Evolutionary conservation across 495 filamentous ascomycete species (phyloP).

Genomic region (Hypoxylon fragiforme): DNA sequence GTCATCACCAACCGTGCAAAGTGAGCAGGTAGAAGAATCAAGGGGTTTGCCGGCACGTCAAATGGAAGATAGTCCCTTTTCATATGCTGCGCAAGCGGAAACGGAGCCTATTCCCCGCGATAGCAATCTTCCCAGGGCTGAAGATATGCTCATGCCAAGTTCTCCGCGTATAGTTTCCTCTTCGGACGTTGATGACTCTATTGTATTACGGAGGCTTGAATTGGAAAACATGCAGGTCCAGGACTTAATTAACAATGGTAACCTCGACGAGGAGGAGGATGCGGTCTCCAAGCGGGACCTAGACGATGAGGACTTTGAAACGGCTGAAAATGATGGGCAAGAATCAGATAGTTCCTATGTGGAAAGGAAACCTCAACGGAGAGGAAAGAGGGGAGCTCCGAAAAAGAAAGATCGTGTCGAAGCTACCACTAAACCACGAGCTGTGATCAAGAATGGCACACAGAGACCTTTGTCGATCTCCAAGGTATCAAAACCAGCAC

Average conservation of each 20-base stretch:
- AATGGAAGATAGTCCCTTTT: constrained; percentile 12
- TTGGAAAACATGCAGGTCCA: not conserved
- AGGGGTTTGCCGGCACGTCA: not conserved
- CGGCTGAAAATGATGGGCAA: constrained; percentile 1
- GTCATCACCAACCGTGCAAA: constrained; percentile 11
- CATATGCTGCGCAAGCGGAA: constrained; percentile 22
- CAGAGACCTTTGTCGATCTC: not conserved
- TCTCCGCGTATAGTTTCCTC: constrained; percentile 1
- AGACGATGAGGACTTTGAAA: constrained; percentile 10
- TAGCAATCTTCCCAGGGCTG: not conserved
- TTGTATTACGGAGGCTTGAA: not conserved
- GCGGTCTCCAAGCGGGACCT: not conserved
- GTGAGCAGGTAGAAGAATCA: not conserved
- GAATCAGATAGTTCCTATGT: constrained; percentile 21
- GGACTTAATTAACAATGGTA: not conserved
- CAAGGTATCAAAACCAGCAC: constrained; percentile 3
- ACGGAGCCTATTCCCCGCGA: constrained; percentile 26
- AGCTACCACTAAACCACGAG: not conserved
- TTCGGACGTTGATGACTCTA: constrained; percentile 15
- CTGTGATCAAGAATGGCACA: not conserved
- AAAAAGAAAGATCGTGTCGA: constrained; percentile 9
- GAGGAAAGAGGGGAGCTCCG: constrained; percentile 8
- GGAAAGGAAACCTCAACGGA: not conserved
- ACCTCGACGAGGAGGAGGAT: not conserved
- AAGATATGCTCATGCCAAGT: constrained; percentile 16